Evolutionary conservation across 768 basidiomycete species (phyloP), one percentile per base, ranked within the genome.

Genomic region (Lactifluus echinatus): DNA sequence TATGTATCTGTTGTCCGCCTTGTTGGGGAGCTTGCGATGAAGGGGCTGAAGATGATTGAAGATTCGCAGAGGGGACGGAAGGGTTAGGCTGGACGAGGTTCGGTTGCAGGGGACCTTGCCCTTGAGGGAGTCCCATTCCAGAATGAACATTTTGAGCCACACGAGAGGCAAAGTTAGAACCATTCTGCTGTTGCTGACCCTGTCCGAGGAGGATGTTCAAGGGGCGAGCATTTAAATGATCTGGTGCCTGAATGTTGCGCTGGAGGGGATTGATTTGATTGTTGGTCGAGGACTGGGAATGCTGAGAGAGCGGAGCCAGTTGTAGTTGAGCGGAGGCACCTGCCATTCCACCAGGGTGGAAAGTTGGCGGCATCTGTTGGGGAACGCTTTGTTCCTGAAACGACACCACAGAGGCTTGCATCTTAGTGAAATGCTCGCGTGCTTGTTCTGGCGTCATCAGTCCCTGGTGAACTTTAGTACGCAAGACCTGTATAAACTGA

Each of bases 81-180:
- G 57, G 48, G 26, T 47, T 50, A 5, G 42, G 57, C 29, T 55
- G 53, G 11, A 59, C 36, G 8, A 59, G 49, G 12, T 44, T 55
- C 55, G 33, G 47, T 44, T 48, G 53, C 4, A 59, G 48, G 2
- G 57, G 39, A 1, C 47, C 53, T 44, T 49, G 57, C 50, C 57
- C 57, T 17, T 36, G 53, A 19, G 53, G n/a, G 23, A 55, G 53
- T 26, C 47, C 42, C 52, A 59, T 44, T 36, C 53, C 57, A 45
- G 53, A 19, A 17, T 54, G 47, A 43, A 50, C 23, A 24, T 49
- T 54, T 59, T 59, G 57, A 31, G 47, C 57, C 17, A 33, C 23
- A 29, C 53, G 53, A 37, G 57, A 40, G n/a, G 31, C 29, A 33
- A 59, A 39, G 36, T 21, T 36, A 36, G 56, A 29, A 24, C 40